These are phyloP conservation scores for Mixia osmundae DNA, from an alignment of 1,284 basidiomycete genomes.

Conservation along the genomic window DNA sequence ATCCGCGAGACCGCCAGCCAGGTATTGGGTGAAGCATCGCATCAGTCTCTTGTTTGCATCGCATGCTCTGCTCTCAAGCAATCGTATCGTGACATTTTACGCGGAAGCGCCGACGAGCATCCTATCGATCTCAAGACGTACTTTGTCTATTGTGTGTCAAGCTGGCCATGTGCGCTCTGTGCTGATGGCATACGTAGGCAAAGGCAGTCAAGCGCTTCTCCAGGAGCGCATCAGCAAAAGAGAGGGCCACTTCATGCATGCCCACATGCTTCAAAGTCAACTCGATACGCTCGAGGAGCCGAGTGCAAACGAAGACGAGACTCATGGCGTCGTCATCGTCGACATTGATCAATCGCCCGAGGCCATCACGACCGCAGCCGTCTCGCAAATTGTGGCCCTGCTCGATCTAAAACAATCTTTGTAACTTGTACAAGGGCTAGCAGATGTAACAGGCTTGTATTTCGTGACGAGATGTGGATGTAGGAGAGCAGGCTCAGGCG, in stretches of 20 bases:
- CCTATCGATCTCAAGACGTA: slow-evolving; percentile 45
- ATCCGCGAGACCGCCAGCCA: slow-evolving; percentile 39
- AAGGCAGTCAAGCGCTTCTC: slow-evolving; percentile 40
- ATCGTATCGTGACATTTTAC: slow-evolving; percentile 55
- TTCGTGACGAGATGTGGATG: no score
- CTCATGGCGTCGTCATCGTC: slow-evolving; percentile 6
- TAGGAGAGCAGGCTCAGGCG: no score
- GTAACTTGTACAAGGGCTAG: no score
- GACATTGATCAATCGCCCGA: slow-evolving; percentile 5
- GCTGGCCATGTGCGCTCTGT: background rate
- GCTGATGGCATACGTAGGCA: slow-evolving; percentile 22
- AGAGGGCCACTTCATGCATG: slow-evolving; percentile 70
- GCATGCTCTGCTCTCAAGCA: slow-evolving; percentile 64
- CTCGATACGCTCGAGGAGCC: slow-evolving; percentile 41
- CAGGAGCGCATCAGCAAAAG: slow-evolving; percentile 43
- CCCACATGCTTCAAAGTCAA: slow-evolving; percentile 65
- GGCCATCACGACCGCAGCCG: slow-evolving; percentile 1
- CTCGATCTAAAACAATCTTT: no score
- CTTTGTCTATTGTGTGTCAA: slow-evolving; percentile 40
- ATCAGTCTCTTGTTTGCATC: slow-evolving; percentile 22
- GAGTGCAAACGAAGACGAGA: slow-evolving; percentile 5
- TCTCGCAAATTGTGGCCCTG: no score
- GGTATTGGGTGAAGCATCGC: slow-evolving; percentile 9
- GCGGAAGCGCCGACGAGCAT: slow-evolving; percentile 29
- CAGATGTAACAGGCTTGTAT: no score